Evolutionary conservation across 768 basidiomycete genomes (phyloP).

Genomic region (Termitomyces bulborhizus): DNA sequence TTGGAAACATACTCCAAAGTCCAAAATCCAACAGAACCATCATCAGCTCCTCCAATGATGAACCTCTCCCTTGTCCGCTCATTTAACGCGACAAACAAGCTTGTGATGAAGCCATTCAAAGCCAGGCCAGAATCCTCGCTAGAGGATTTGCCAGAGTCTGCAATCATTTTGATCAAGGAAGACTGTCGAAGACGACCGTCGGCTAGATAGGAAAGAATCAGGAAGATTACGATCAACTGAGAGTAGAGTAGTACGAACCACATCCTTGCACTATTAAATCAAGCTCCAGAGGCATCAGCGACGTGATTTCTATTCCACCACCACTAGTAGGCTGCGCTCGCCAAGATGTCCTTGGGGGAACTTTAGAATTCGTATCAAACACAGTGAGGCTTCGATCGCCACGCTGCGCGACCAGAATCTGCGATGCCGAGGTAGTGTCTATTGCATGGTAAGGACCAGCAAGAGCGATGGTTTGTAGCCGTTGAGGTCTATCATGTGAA

Average conservation of each 20-base stretch:
- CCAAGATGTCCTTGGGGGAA: constrained; percentile 20
- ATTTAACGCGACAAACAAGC: constrained; percentile 52
- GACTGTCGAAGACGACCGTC: constrained; percentile 47
- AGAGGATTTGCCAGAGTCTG: constrained; percentile 19
- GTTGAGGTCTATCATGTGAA: constrained; percentile 7
- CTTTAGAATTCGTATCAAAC: constrained; percentile 1
- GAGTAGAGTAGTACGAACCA: constrained; percentile 32
- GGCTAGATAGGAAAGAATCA: constrained; percentile 24
- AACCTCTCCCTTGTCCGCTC: constrained; percentile 52
- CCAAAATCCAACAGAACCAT: constrained; percentile 78
- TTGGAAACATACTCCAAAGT: constrained; percentile 42
- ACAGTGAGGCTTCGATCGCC: constrained; percentile 9
- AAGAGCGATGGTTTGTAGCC: constrained; percentile 14
- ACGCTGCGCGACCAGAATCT: constrained; percentile 15
- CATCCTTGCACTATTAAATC: constrained; percentile 58
- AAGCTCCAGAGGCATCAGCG: constrained; percentile 49
- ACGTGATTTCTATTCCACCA: constrained; percentile 24
- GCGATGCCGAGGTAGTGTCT: constrained; percentile 16
- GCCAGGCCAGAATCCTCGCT: constrained; percentile 37
- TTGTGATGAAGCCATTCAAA: constrained; percentile 41
- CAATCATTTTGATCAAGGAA: constrained; percentile 35
- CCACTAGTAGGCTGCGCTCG: constrained; percentile 8
- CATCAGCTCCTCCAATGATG: constrained; percentile 70
- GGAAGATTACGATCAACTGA: background rate
- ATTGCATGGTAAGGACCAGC: constrained; percentile 12